Evolutionary conservation across 768 basidiomycete genomes (phyloP), one percentile per base, ranked within the genome.

Genomic region (Suillus fuscotomentosus): DNA sequence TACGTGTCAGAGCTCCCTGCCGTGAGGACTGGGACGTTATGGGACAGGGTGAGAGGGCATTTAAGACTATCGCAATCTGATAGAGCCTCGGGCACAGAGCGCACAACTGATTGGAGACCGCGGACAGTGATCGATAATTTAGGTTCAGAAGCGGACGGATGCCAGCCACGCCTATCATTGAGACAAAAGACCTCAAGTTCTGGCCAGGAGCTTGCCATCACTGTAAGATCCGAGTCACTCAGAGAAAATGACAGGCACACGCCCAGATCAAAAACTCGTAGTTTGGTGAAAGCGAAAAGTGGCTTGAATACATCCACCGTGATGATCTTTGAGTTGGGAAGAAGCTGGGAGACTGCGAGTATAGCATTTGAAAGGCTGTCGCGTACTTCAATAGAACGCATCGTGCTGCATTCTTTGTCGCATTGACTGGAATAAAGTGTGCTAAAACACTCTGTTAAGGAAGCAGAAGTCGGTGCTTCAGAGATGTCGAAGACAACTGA

Each of bases 171-270:
- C 24, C 57, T 41, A 2, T 59, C 57, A 27, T 59, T 59, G 39
- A 59, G 57, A 24, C 27, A 42, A 17, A 59, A 27, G 17, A 59
- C 41, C 41, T 59, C 57, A n/a, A 59, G 57, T 42, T 59, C 57
- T 27, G 57, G 57, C 57, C 57, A 59, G 57, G 41, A 59, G 57
- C 24, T 42, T 42, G 57, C 57, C 57, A 59, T 59, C 11, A 41
- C 20, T 11, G 57, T 27, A 59, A 59, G 39, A 17, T 59, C 57
- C 6, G 41, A 59, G 39, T 59, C 57, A 59, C 41, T 27, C 17
- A 59, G 17, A 31, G 57, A 42, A 59, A 42, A 59, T 42, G 57
- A 59, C 27, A 59, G 41, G 41, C 57, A 59, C 41, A 59, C 57
- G 24, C 57, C 57, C 24, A 59, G 57, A 59, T 59, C 57, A 27